Percentiles rank a stretch among this genome's conserved stretches.
Evolutionary conservation across 305 asterid species (phyloP).

Genomic region (Ajuga reptans): DNA sequence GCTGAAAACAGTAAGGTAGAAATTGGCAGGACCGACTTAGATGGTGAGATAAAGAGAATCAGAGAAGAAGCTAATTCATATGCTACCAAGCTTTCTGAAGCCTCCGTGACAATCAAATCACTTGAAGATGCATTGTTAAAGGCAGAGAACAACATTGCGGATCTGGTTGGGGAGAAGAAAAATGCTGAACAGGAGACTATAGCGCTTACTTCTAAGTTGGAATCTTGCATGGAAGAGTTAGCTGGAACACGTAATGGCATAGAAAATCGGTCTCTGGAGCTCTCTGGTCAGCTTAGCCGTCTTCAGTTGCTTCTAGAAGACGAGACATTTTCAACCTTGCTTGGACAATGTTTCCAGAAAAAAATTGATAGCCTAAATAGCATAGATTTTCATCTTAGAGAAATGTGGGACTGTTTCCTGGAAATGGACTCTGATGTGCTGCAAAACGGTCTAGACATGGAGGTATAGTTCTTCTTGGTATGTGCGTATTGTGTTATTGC

Average conservation of each 20-base stretch:
- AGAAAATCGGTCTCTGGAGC: conserved; percentile 44
- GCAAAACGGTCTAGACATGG: conserved; percentile 34
- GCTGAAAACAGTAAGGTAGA: conserved; percentile 50
- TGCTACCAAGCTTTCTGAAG: conserved; percentile 55
- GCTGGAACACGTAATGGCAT: conserved; percentile 51
- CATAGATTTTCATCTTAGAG: conserved; percentile 49
- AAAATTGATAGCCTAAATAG: conserved; percentile 53
- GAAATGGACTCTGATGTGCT: conserved; percentile 44
- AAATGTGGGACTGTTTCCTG: conserved; percentile 43
- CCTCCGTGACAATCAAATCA: conserved; percentile 49
- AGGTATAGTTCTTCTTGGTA: conserved; percentile 43
- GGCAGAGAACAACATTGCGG: conserved; percentile 40
- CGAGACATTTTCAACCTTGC: conserved; percentile 44
- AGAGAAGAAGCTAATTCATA: conserved; percentile 60
- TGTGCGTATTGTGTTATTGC: conserved; percentile 16
- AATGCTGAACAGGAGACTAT: conserved; percentile 45
- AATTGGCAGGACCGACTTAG: conserved; percentile 46
- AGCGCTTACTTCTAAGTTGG: conserved; percentile 51
- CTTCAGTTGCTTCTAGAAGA: conserved; percentile 61
- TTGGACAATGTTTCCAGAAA: conserved; percentile 43
- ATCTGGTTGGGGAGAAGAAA: conserved; percentile 52
- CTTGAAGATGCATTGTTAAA: conserved; percentile 53
- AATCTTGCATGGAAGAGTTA: conserved; percentile 67
- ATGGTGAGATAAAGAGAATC: conserved; percentile 61
- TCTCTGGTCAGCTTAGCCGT: conserved; percentile 45